A percentile compares a stretch with the other conserved stretches of the same genome.
Conservation (phyloP, 495 filamentous ascomycete genomes). For the Podospora conica region DNA sequence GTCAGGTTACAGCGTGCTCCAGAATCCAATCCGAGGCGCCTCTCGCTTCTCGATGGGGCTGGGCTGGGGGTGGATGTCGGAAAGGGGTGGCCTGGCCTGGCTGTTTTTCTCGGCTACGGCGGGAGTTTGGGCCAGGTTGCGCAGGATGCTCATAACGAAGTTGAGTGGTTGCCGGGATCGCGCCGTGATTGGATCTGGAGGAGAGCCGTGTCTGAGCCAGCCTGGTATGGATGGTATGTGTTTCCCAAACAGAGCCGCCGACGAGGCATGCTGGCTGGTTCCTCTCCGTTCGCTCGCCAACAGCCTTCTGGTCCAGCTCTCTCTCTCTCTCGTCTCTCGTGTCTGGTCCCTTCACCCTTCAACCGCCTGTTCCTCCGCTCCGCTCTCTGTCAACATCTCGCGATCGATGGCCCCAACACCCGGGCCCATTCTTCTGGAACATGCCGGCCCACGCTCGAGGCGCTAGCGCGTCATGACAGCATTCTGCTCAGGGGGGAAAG, state of each 20-base stretch:
- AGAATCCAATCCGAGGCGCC: constrained; percentile 1
- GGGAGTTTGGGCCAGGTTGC: constrained; percentile 9
- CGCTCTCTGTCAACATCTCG: neutral
- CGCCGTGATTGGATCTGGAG: constrained; percentile 20
- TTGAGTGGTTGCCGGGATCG: constrained; percentile 9
- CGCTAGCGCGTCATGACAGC: constrained; percentile 14
- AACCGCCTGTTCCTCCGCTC: neutral
- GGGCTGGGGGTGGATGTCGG: constrained; percentile 7
- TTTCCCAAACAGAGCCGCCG: constrained; percentile 26
- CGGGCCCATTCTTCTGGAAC: constrained; percentile 5
- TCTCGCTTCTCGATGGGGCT: constrained; percentile 14
- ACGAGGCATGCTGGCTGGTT: constrained; percentile 20
- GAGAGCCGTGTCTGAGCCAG: constrained; percentile 15
- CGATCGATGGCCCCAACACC: neutral
- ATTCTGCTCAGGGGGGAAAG: constrained; percentile 11
- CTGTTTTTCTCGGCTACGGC: constrained; percentile 29
- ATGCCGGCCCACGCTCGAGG: neutral
- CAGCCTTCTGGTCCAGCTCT: neutral
- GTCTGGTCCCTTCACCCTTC: neutral
- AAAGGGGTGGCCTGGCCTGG: constrained; percentile 18
- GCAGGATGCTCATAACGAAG: constrained; percentile 26
- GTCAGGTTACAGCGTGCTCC: constrained; percentile 15
- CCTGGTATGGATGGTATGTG: constrained; percentile 14
- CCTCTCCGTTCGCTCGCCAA: constrained; percentile 1
- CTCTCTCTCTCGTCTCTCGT: neutral